Base-by-base conservation (phyloP, 2,329 filamentous ascomycete species). In the Fusarium mundagurra region DNA sequence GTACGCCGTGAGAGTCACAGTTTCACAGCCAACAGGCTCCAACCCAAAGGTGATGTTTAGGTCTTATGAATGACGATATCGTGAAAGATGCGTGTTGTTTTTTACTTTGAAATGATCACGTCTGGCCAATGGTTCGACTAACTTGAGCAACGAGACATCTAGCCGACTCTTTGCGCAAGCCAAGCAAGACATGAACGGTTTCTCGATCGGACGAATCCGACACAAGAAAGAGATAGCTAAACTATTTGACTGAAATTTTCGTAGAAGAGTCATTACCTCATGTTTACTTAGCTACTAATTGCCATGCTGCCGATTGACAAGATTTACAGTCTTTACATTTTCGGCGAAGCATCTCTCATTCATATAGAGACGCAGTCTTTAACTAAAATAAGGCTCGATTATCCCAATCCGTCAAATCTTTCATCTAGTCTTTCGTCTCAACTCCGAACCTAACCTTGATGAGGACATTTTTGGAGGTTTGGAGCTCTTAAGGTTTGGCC, bases 41-140 rank as follows among this genome's bases (percentile, higher is more conserved):
- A 50, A 57, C 8, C 50, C 53, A 43, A 69, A 69, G 9, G 67
- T 69, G 13, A 69, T 53, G 13, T 36, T 36, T 6, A 17, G 34
- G 16, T 16, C 8, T 4, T 17, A 11, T 24, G 8, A 12, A 13
- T 39, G 5, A 44, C 0, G 6, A 8, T 18, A 17, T 18, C 10
- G 12, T 29, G 24, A 47, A 29, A 47, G 14, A 11, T 16, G 13
- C 8, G 8, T 29, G 10, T 5, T 11, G 27, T 5, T 13, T 16
- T 7, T 5, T 12, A 29, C 24, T 20, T 22, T 47, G 18, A 4
- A 10, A 16, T 8, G 5, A 16, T 29, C 4, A 16, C 29, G 18
- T 7, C 9, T 24, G 13, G 18, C 4, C 2, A 5, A 8, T 8
- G 9, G 4, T 13, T 47, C 4, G 27, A 8, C 20, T 22, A 18